A percentile compares a stretch with the other conserved stretches of the same genome.
phyloP scores from a whole-genome alignment of 805 yeast genomes.

The Wickerhamomyces bovis region DNA sequence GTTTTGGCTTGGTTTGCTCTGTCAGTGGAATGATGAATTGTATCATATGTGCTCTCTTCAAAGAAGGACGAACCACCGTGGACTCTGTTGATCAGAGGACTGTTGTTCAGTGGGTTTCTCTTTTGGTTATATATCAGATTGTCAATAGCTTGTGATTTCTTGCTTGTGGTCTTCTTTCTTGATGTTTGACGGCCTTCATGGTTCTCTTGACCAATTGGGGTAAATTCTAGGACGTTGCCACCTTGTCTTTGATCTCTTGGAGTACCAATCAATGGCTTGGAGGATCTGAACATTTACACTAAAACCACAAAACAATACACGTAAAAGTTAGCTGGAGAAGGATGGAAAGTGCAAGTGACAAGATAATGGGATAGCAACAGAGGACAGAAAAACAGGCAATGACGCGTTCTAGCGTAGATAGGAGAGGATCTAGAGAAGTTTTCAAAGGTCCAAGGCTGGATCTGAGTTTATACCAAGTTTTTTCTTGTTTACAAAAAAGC shows the following conservation, averaged over 20 bases:
- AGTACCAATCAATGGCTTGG: constrained; percentile 25
- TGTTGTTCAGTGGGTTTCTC: constrained; percentile 13
- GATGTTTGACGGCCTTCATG: background rate
- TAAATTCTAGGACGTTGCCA: constrained; percentile 30
- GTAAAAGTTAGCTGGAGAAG: background rate
- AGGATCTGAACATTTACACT: constrained; percentile 22
- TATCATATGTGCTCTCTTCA: constrained; percentile 20
- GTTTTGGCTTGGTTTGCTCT: constrained; percentile 2
- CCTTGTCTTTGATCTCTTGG: constrained; percentile 19
- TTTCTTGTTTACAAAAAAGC: background rate
- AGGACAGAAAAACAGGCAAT: background rate
- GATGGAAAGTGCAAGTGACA: background rate
- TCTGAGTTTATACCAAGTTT: background rate
- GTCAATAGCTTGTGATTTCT: background rate
- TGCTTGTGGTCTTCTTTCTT: background rate
- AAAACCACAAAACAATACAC: background rate
- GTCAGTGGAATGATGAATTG: constrained; percentile 12
- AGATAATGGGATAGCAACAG: background rate
- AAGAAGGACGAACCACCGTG: constrained; percentile 24
- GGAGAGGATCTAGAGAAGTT: background rate
- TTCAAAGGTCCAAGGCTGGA: no score
- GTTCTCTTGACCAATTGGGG: constrained; percentile 33
- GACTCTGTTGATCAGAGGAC: constrained; percentile 16
- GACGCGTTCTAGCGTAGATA: background rate
- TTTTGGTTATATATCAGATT: background rate